Evolutionary conservation across 352 stramenopile species (phyloP).

Genomic region (Phytophthora syringae): DNA sequence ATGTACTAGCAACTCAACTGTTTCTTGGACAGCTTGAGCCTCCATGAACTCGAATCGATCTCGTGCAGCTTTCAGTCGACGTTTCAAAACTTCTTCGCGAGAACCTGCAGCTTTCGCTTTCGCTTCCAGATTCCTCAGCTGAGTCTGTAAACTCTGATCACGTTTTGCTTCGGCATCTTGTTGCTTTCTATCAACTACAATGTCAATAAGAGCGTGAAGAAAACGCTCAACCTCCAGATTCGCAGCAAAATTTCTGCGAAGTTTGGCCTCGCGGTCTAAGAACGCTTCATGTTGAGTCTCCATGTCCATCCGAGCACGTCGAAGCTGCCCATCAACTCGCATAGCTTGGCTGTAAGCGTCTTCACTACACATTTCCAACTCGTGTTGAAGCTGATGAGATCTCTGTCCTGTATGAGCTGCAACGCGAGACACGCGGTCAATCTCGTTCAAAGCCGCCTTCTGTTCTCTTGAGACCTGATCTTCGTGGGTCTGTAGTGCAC

Average conservation of each 20-base stretch:
- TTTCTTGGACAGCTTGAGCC: conserved; percentile 44
- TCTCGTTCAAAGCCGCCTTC: conserved; percentile 22
- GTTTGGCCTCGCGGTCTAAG: conserved; percentile 18
- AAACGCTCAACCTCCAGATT: conserved; percentile 34
- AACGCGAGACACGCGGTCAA: conserved; percentile 26
- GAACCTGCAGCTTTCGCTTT: conserved; percentile 30
- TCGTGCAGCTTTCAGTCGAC: conserved; percentile 32
- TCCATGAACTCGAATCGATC: conserved; percentile 47
- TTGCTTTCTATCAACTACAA: conserved; percentile 51
- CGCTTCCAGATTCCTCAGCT: conserved; percentile 44
- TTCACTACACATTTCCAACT: conserved; percentile 53
- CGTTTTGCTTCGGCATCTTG: conserved; percentile 27
- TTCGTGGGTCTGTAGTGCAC: conserved; percentile 49
- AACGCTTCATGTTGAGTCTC: conserved; percentile 24
- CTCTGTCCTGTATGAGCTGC: conserved; percentile 5
- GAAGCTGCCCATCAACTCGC: conserved; percentile 23
- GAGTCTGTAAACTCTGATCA: conserved; percentile 22
- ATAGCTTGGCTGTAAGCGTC: conserved; percentile 38
- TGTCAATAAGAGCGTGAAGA: conserved; percentile 48
- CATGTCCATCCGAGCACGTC: conserved; percentile 13
- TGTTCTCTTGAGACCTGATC: conserved; percentile 44
- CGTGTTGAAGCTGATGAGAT: conserved; percentile 33
- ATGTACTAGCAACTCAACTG: conserved; percentile 47
- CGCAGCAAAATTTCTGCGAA: conserved; percentile 16
- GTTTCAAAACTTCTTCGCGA: conserved; percentile 45